Conservation (phyloP, 2,329 filamentous ascomycete genomes). For the Aureobasidium namibiae region DNA sequence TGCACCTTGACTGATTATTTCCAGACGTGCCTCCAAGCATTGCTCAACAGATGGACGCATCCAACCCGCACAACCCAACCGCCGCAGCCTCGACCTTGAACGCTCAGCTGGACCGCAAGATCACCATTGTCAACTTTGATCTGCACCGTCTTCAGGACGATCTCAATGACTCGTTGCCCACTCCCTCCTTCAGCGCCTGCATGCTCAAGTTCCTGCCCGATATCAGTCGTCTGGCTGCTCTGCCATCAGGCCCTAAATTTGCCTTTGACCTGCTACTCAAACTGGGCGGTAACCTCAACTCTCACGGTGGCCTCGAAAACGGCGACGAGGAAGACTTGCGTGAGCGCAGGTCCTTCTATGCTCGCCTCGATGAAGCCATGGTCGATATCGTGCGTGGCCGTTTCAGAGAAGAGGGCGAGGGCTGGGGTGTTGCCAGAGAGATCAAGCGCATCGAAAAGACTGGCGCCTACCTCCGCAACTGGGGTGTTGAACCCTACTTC, state of each 20-base stretch:
- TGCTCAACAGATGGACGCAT: slow-evolving; percentile 44
- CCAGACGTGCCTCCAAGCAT: slow-evolving; percentile 45
- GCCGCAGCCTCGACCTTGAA: slow-evolving; percentile 44
- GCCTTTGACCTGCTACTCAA: slow-evolving; percentile 49
- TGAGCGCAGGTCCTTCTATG: slow-evolving; percentile 44
- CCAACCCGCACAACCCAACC: slow-evolving; percentile 31
- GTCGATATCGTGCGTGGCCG: slow-evolving; percentile 44
- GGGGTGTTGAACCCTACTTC: slow-evolving; percentile 47
- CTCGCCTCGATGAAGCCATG: slow-evolving; percentile 41
- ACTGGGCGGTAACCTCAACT: slow-evolving; percentile 48
- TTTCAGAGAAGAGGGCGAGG: slow-evolving; percentile 41
- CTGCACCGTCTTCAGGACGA: slow-evolving; percentile 49
- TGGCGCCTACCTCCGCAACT: slow-evolving; percentile 42
- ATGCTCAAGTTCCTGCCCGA: slow-evolving; percentile 49
- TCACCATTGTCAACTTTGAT: slow-evolving; percentile 50
- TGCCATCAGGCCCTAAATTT: slow-evolving; percentile 40
- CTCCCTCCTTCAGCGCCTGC: slow-evolving; percentile 44
- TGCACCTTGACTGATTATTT: slow-evolving; percentile 1
- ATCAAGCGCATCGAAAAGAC: slow-evolving; percentile 51
- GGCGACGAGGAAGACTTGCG: slow-evolving; percentile 40
- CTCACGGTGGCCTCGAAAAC: slow-evolving; percentile 43
- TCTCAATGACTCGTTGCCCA: slow-evolving; percentile 46
- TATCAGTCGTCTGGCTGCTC: slow-evolving; percentile 41
- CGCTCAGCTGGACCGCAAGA: slow-evolving; percentile 50
- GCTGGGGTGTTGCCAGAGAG: slow-evolving; percentile 44